Evolutionary conservation across 2,329 filamentous ascomycete species (phyloP).

Genomic region (Neopestalotiopsis rosae): DNA sequence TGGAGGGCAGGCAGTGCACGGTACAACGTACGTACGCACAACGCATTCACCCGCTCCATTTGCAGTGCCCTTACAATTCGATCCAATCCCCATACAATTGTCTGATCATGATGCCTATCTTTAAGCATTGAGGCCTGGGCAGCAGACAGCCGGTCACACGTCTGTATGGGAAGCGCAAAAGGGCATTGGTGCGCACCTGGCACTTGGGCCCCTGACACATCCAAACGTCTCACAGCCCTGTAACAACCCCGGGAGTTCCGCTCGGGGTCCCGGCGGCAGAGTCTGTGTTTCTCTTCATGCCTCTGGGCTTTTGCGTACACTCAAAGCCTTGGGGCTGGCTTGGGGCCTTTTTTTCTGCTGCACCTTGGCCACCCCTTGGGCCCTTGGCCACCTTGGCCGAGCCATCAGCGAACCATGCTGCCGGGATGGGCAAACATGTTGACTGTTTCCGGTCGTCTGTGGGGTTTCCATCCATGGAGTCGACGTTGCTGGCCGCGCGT

Average conservation of each 20-base stretch:
- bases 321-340: neutral
- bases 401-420: constrained; percentile 6
- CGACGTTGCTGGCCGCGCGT: constrained; percentile 19
- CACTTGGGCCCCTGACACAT: constrained; percentile 15
- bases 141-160: neutral
- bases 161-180: neutral
- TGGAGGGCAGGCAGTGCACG: neutral
- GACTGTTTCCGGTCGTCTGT: constrained; percentile 8
- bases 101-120: neutral
- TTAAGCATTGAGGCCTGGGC: neutral
- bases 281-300: neutral
- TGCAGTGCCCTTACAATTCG: neutral
- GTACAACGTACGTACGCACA: neutral
- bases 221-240: constrained; percentile 18
- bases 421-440: constrained; percentile 17
- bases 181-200: neutral
- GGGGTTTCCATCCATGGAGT: constrained; percentile 10
- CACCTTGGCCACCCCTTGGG: neutral
- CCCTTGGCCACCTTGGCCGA: neutral
- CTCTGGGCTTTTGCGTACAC: neutral
- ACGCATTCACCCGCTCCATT: neutral
- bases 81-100: neutral
- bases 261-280: constrained; percentile 7
- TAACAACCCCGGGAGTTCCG: neutral
- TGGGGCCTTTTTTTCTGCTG: neutral